A percentile compares a stretch with the other conserved stretches of the same genome.
Conservation (phyloP, 331 rosid genomes). For the Cydonia oblonga region DNA sequence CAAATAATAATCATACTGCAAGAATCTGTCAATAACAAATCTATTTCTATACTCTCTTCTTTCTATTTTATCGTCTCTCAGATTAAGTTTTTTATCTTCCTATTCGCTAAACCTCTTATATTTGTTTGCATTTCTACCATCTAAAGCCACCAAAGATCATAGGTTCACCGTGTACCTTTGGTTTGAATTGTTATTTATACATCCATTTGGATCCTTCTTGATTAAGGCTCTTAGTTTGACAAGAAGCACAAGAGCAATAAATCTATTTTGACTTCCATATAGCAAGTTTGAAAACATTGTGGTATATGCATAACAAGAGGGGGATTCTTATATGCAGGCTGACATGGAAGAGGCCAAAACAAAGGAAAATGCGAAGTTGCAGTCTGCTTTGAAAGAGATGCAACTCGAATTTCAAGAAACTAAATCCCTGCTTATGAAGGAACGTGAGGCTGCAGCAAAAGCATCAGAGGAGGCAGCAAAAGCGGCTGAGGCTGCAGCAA, state of each 20-base stretch:
- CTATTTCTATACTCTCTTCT: not conserved
- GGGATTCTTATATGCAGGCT: conserved; percentile 33
- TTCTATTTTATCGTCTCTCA: not conserved
- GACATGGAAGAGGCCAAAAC: conserved; percentile 46
- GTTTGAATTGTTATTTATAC: not conserved
- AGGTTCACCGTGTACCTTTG: not conserved
- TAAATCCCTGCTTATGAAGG: conserved; percentile 34
- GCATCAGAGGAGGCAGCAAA: not conserved
- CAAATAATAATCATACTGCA: not conserved
- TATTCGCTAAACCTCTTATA: no score
- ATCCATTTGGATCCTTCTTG: not conserved
- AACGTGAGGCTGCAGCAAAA: conserved; percentile 37
- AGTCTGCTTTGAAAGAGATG: conserved; percentile 48
- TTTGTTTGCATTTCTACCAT: no score
- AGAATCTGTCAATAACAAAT: not conserved
- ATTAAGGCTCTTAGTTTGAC: not conserved
- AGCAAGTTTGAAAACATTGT: not conserved
- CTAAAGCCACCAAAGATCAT: no score
- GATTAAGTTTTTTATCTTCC: not conserved
- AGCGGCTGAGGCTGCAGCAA: conserved; percentile 25
- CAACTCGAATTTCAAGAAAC: conserved; percentile 49
- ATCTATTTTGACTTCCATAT: not conserved
- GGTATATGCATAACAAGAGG: not conserved
- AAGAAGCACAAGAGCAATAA: not conserved
- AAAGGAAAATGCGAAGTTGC: conserved; percentile 56